Percentiles rank a stretch among this genome's conserved stretches.
Evolutionary conservation across 2,329 filamentous ascomycete genomes (phyloP).

Genomic region (Coleophoma crateriformis): DNA sequence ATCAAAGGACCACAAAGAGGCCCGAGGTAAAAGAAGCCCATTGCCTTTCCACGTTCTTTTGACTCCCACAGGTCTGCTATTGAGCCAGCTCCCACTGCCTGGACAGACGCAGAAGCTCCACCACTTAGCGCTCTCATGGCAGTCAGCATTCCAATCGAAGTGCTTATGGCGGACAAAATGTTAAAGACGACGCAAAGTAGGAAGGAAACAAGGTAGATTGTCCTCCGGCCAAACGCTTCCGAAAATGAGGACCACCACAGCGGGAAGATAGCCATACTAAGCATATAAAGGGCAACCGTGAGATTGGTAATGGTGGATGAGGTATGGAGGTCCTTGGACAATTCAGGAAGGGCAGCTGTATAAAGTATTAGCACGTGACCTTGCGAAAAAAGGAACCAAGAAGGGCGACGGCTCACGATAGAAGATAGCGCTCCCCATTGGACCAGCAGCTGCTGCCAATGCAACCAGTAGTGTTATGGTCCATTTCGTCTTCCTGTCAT

Average conservation of each 20-base stretch:
- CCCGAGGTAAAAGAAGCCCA: conserved; percentile 79
- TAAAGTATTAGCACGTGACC: conserved; percentile 8
- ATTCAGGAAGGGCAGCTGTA: conserved; percentile 60
- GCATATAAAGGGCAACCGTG: conserved; percentile 75
- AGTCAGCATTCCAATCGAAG: conserved; percentile 70
- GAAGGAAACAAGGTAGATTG: conserved; percentile 76
- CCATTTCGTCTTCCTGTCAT: conserved; percentile 75
- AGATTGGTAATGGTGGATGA: conserved; percentile 66
- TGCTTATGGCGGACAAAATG: conserved; percentile 61
- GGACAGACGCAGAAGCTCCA: conserved; percentile 73
- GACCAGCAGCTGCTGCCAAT: conserved; percentile 69
- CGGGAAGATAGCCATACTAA: conserved; percentile 77
- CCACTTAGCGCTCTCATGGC: conserved; percentile 69
- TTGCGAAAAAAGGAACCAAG: not conserved
- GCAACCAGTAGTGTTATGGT: conserved; percentile 74
- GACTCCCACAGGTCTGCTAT: conserved; percentile 78
- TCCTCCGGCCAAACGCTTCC: conserved; percentile 65
- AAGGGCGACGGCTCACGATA: conserved; percentile 55
- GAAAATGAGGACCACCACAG: conserved; percentile 80
- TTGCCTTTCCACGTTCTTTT: conserved; percentile 68
- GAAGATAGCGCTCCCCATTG: conserved; percentile 79
- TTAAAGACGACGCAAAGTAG: conserved; percentile 66
- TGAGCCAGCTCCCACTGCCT: conserved; percentile 78
- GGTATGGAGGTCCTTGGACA: conserved; percentile 56
- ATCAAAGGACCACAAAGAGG: conserved; percentile 70